Evolutionary conservation across 176 grass and related monocot species (phyloP).

Genomic region (Oropetium thomaeum): DNA sequence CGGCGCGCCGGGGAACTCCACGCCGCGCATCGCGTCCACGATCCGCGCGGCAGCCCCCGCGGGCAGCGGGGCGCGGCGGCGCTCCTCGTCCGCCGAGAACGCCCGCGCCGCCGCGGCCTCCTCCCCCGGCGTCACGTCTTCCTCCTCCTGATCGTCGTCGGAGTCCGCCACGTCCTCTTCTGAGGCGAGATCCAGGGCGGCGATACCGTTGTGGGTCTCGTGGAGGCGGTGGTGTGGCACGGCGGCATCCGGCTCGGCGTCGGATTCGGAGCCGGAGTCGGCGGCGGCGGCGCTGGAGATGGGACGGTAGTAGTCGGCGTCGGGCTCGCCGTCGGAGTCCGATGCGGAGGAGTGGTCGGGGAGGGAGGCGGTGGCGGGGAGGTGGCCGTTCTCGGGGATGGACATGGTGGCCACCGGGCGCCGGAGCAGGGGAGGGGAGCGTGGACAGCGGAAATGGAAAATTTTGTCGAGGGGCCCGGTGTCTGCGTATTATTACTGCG

Average conservation of each 20-base stretch:
- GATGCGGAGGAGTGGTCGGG: conserved; percentile 32
- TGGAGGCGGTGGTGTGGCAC: conserved; percentile 33
- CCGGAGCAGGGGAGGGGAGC: neutral
- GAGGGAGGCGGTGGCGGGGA: conserved; percentile 19
- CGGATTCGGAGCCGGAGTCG: conserved; percentile 22
- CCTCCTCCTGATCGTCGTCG: conserved; percentile 13
- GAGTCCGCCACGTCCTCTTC: neutral
- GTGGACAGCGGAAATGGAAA: neutral
- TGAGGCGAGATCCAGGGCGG: conserved; percentile 36
- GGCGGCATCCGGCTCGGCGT: conserved; percentile 28
- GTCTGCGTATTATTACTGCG: too few relatives aligned
- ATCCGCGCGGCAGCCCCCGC: conserved; percentile 51
- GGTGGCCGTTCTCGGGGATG: conserved; percentile 47
- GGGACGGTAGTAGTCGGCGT: conserved; percentile 22
- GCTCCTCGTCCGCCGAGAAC: conserved; percentile 51
- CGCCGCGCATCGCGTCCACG: conserved; percentile 67
- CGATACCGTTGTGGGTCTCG: conserved; percentile 31
- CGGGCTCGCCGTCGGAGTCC: conserved; percentile 30
- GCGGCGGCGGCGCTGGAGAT: conserved; percentile 33
- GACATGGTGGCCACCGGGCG: conserved; percentile 41
- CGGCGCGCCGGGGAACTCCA: conserved; percentile 56
- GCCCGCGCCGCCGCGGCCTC: conserved; percentile 35
- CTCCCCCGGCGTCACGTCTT: conserved; percentile 17
- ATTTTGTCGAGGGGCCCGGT: neutral
- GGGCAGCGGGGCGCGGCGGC: conserved; percentile 52